Conservation (phyloP, 164 flowering plant genomes). For the Chimonanthus praecox region DNA sequence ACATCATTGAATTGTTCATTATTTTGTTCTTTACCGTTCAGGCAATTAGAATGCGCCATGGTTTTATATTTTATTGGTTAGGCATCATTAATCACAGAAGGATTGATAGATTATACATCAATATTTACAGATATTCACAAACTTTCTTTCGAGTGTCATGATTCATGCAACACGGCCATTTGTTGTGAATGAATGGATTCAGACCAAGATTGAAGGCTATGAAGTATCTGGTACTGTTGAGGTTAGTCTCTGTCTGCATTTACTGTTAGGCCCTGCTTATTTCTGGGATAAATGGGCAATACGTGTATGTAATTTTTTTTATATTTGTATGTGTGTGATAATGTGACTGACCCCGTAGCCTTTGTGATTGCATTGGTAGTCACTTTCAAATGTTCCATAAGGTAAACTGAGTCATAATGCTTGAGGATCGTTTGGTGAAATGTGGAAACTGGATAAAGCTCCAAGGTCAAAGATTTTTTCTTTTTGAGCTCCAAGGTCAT, state of each 20-base stretch:
- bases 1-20: not conserved
- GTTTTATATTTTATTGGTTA: not conserved
- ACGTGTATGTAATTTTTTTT: not conserved
- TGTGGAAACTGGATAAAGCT: not conserved
- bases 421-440: not conserved
- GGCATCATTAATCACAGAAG: not conserved
- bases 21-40: not conserved
- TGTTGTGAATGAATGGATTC: conserved; percentile 89
- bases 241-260: conserved; percentile 45
- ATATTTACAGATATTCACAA: conserved; percentile 72
- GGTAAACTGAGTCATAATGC: not conserved
- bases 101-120: conserved; percentile 8
- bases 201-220: conserved; percentile 92
- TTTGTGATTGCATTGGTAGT: no score
- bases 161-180: conserved; percentile 95
- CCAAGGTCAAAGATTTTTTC: no score
- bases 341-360: no score
- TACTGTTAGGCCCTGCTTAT: not conserved
- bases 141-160: conserved; percentile 93
- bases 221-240: conserved; percentile 99
- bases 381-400: no score
- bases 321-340: not conserved
- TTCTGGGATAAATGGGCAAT: not conserved
- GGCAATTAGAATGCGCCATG: not conserved
- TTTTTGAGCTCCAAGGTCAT: not conserved